Base-by-base conservation (phyloP, 208 protist genomes). In the Leishmania lainsoni region DNA sequence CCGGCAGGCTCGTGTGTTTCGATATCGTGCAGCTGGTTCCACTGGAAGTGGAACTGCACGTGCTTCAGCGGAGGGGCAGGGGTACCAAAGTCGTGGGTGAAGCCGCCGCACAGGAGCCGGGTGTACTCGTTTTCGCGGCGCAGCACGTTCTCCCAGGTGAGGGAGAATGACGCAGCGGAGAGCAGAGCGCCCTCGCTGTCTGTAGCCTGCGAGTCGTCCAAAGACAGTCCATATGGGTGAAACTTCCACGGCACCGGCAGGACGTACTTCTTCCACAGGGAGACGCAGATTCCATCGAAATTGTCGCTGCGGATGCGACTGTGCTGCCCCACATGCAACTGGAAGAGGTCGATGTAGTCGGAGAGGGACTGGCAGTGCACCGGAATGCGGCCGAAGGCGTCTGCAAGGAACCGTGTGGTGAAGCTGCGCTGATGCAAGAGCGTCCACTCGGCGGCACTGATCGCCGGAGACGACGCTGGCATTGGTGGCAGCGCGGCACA, bases 301-400 rank as follows among this genome's bases (percentile, higher is more conserved):
- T 90, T 76, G 84, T 91, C 84, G 45, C 73, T 88, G 68, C 82
- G 78, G 32, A 96, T 84, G 74, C 87, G 91, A 75, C 93, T 94
- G 74, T 89, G 90, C 59, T 82, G 80, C 20, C 93, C 93, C 32
- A 96, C 84, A 68, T 96, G 89, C 4, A 94, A 84, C 78, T 91
- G 90, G 79, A 96, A 95, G 49, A 95, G 85, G 76, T 95, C 87
- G 59, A 92, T 86, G 54, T 86, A 92, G 51, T 94, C 93, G 17
- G 83, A 78, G 17, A 96, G 75, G 54, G 76, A 70, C 63, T 81
- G 75, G 75, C 87, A 91, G 68, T 84, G 81, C 75, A 89, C 85
- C 10, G 87, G 89, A 12, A 86, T 72, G 32, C 85, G 68, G 14
- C 81, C 78, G 66, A 90, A 92, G 39, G 88, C 87, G 48, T 69